A percentile compares a stretch with the other conserved stretches of the same genome.
Conservation (phyloP, 208 protist species). For the Angomonas ambiguus region DNA sequence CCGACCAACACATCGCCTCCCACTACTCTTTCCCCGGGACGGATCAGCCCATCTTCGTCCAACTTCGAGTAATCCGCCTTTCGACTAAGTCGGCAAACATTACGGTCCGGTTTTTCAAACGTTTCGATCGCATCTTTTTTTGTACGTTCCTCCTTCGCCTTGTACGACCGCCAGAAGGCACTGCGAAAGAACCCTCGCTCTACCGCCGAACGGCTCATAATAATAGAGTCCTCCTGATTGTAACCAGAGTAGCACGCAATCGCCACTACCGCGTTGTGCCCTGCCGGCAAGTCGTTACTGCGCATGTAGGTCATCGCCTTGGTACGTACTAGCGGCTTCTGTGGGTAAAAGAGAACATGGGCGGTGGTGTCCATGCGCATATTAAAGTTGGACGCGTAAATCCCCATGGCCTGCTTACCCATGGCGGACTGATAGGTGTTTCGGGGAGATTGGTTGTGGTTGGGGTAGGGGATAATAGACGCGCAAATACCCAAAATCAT, state of each 20-base stretch:
- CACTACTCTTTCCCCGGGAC: slow-evolving; percentile 79
- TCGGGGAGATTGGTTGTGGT: slow-evolving; percentile 99
- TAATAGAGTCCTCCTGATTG: slow-evolving; percentile 99
- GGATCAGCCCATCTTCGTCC: slow-evolving; percentile 94
- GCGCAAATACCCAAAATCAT: slow-evolving; percentile 90
- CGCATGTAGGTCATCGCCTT: slow-evolving; percentile 95
- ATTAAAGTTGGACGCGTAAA: slow-evolving; percentile 94
- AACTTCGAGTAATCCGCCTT: slow-evolving; percentile 94
- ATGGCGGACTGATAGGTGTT: slow-evolving; percentile 99
- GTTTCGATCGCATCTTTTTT: slow-evolving; percentile 69
- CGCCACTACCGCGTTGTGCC: slow-evolving; percentile 99
- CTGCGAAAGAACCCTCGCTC: slow-evolving; percentile 97
- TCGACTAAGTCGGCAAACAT: slow-evolving; percentile 74
- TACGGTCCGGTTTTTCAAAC: slow-evolving; percentile 92
- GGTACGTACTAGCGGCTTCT: slow-evolving; percentile 96
- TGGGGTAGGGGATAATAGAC: slow-evolving; percentile 98
- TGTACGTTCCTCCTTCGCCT: slow-evolving; percentile 75
- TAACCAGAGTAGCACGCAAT: slow-evolving; percentile 99
- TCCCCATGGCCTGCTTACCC: slow-evolving; percentile 99
- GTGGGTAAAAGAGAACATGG: slow-evolving; percentile 98
- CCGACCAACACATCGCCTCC: slow-evolving; percentile 93
- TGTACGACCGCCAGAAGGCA: slow-evolving; percentile 89
- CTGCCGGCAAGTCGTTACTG: slow-evolving; percentile 96
- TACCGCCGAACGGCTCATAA: slow-evolving; percentile 96
- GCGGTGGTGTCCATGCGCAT: slow-evolving; percentile 98